Base-by-base conservation (phyloP, 169 alveolate genomes). In the Plasmodium malariae region DNA sequence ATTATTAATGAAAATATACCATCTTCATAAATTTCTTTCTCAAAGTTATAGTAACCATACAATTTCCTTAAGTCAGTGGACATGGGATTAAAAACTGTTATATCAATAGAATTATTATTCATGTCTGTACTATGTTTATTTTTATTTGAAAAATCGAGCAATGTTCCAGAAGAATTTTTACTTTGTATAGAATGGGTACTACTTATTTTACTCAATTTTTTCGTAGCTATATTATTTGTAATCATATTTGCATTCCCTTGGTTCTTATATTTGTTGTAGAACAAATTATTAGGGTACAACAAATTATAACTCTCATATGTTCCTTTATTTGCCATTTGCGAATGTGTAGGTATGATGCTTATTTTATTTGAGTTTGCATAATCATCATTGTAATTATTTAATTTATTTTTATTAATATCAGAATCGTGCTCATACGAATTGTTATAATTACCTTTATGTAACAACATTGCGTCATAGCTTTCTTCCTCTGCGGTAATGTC, bases 61-160 rank as follows among this genome's bases (percentile, higher is more conserved):
- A 86, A 70, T 48, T 86, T 71, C 30, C 36, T 24, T 19, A 71
- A 63, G 43, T 86, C 92, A 2, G 92, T 86, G 14, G 92, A 86
- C 86, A 86, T 68, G 28, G 92, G 92, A 51, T 86, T 86, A 86
- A 86, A 86, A 36, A 86, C 92, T 7, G 87, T 71, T 26, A 71
- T 37, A 30, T 86, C 92, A 26, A 86, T 70, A n/a, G 49, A 21
- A 51, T 3, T 43, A 14, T 78, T 78, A 78, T 78, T 78, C 55
- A 26, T 43, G 17, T 78, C 70, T 9, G 73, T 63, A 45, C 73
- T 65, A 17, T 62, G 60, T 54, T 78, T 78, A 78, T 78, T 62
- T 40, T 45, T 78, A 54, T 63, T 30, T 0, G 80, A 48, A 26
- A 78, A 43, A 48, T 78, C 89, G 14, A 78, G 55, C 34, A 78